phyloP scores from a whole-genome alignment of 2,329 filamentous ascomycete species.

The Neofusicoccum parvum region DNA sequence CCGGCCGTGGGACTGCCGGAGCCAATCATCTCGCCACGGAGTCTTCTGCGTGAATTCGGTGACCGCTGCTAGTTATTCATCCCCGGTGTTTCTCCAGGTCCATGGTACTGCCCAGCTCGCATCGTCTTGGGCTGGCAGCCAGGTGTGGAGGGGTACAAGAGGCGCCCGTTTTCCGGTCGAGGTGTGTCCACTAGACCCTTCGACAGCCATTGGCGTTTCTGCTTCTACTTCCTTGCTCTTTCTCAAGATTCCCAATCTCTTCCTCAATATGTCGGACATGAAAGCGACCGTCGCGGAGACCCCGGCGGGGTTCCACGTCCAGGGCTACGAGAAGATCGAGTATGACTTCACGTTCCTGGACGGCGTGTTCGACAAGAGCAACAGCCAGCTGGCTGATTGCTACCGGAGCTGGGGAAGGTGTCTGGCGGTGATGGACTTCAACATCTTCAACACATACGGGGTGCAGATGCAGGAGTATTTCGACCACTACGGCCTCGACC shows the following conservation, averaged over 20 bases:
- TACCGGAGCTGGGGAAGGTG: conserved; percentile 67
- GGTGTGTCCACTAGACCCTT: not conserved
- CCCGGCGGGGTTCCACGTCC: conserved; percentile 67
- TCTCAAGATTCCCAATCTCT: conserved; percentile 4
- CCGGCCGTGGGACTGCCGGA: not conserved
- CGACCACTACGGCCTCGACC: conserved; percentile 61
- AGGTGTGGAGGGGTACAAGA: not conserved
- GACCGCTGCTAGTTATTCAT: conserved; percentile 2
- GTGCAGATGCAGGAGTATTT: conserved; percentile 68
- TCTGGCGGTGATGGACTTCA: conserved; percentile 70
- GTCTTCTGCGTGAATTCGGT: not conserved
- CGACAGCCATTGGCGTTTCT: conserved; percentile 13
- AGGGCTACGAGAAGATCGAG: conserved; percentile 75
- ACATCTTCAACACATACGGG: conserved; percentile 71
- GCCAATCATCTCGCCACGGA: conserved; percentile 1
- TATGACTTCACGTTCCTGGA: conserved; percentile 76
- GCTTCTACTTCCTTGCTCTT: conserved; percentile 18
- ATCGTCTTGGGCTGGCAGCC: not conserved
- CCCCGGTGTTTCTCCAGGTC: not conserved
- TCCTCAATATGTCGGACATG: conserved; percentile 65
- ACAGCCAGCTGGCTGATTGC: conserved; percentile 64
- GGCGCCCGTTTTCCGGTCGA: not conserved
- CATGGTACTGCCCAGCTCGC: not conserved
- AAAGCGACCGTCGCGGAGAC: conserved; percentile 67
- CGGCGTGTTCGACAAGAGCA: conserved; percentile 64